Percentiles rank a stretch among this genome's conserved stretches.
Evolutionary conservation across 1,284 basidiomycete species (phyloP).

Genomic region (Lentinus polychrous): DNA sequence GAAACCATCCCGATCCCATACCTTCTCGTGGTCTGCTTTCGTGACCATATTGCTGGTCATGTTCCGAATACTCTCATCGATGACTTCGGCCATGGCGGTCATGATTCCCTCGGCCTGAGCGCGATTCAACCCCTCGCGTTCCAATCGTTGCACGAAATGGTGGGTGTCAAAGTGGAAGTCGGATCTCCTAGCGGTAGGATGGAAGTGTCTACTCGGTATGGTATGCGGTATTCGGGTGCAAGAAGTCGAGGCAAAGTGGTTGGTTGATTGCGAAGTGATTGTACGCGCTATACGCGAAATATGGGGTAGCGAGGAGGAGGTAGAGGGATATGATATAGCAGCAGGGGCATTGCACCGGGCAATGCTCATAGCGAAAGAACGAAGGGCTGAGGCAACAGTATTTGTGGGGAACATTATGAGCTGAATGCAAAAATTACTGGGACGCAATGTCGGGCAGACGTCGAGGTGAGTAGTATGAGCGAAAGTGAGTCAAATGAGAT

Average conservation of each 20-base stretch:
- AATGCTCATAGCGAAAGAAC: too few relatives aligned
- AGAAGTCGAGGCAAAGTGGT: too few relatives aligned
- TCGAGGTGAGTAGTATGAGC: not conserved
- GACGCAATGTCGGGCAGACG: not conserved
- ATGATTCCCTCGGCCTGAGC: slow-evolving; percentile 93
- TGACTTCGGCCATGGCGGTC: slow-evolving; percentile 90
- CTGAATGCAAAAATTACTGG: not conserved
- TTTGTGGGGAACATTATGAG: too few relatives aligned
- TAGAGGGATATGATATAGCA: not conserved
- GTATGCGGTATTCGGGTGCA: not conserved
- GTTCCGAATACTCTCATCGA: slow-evolving; percentile 90
- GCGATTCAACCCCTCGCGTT: slow-evolving; percentile 81
- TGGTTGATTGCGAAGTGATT: not conserved
- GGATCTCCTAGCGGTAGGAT: slow-evolving; percentile 7
- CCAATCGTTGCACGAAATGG: slow-evolving; percentile 84
- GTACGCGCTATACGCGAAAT: not conserved
- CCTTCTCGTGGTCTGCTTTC: slow-evolving; percentile 93
- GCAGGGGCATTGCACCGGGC: too few relatives aligned
- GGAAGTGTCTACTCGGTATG: not conserved
- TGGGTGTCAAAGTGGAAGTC: slow-evolving; percentile 92
- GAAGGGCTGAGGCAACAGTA: too few relatives aligned
- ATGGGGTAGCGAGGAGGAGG: not conserved
- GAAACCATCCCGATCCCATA: slow-evolving; percentile 19
- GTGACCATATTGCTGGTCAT: slow-evolving; percentile 94
- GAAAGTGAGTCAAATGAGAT: not conserved